phyloP scores from a whole-genome alignment of 805 yeast species.

The Ogataea naganishii region DNA sequence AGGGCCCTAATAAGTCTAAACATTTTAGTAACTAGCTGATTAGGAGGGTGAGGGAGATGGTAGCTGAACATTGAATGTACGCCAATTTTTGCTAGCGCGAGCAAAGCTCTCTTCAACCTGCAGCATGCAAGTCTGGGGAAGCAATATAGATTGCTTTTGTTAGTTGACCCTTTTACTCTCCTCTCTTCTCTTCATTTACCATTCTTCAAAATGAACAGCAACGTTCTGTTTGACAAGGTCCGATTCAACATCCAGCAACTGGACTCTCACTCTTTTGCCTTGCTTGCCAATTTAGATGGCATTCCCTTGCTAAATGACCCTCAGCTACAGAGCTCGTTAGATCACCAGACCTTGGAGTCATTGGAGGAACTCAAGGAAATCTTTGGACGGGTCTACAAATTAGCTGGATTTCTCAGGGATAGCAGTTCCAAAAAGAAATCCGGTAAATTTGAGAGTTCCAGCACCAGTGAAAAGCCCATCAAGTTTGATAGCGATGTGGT shows the following conservation, averaged over 20 bases:
- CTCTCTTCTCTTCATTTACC: no score
- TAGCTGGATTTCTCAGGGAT: conserved; percentile 1
- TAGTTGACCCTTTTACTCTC: no score
- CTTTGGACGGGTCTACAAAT: background rate
- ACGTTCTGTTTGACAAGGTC: conserved; percentile 1
- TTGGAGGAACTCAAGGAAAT: background rate
- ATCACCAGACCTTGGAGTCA: background rate
- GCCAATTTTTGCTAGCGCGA: no score
- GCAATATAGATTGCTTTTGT: no score
- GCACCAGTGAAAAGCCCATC: background rate
- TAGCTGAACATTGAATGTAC: no score
- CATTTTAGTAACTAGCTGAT: no score
- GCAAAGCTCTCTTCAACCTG: no score
- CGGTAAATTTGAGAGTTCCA: background rate
- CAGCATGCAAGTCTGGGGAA: no score
- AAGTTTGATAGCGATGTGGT: conserved; percentile 6
- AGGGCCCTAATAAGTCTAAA: no score
- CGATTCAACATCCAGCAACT: background rate
- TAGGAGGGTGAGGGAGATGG: no score
- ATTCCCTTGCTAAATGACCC: background rate
- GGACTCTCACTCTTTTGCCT: background rate
- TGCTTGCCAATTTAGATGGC: background rate
- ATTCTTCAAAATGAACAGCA: background rate
- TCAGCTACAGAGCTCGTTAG: background rate
- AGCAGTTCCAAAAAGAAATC: background rate